Evolutionary conservation across 495 filamentous ascomycete genomes (phyloP).

Genomic region (Hypoxylon subgilvum): DNA sequence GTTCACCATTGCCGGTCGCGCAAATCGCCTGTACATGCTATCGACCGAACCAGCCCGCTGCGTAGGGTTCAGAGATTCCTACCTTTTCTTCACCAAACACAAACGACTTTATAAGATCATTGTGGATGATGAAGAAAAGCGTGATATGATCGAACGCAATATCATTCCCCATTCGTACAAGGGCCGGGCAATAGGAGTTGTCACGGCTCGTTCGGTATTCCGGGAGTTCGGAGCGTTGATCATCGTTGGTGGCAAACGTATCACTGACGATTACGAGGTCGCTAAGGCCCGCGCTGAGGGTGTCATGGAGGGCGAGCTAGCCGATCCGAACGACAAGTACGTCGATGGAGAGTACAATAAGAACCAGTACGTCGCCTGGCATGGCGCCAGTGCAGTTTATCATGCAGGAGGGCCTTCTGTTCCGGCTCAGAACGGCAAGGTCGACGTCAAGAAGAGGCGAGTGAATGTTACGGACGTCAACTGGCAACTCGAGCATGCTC

Average conservation of each 20-base stretch:
- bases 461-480: slow-evolving; percentile 93
- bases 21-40: slow-evolving; percentile 93
- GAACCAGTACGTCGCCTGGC: slow-evolving; percentile 98
- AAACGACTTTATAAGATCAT: slow-evolving; percentile 94
- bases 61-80: slow-evolving; percentile 95
- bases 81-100: slow-evolving; percentile 98
- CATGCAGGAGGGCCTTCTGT: slow-evolving; percentile 80
- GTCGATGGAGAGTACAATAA: slow-evolving; percentile 81
- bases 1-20: slow-evolving; percentile 84
- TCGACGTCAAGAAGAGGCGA: slow-evolving; percentile 75
- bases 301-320: slow-evolving; percentile 85
- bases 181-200: slow-evolving; percentile 94
- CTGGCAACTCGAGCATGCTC: slow-evolving; percentile 94
- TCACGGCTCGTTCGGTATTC: slow-evolving; percentile 95
- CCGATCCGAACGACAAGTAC: slow-evolving; percentile 81
- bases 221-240: slow-evolving; percentile 95
- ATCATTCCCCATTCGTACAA: slow-evolving; percentile 98
- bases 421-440: slow-evolving; percentile 76
- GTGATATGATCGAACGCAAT: slow-evolving; percentile 88
- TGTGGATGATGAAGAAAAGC: slow-evolving; percentile 89
- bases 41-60: slow-evolving; percentile 96
- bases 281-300: slow-evolving; percentile 77
- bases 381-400: slow-evolving; percentile 93
- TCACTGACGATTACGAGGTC: slow-evolving; percentile 90
- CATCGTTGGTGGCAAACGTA: slow-evolving; percentile 83